Conservation (phyloP, 768 basidiomycete species). For the Ramaria sp. region DNA sequence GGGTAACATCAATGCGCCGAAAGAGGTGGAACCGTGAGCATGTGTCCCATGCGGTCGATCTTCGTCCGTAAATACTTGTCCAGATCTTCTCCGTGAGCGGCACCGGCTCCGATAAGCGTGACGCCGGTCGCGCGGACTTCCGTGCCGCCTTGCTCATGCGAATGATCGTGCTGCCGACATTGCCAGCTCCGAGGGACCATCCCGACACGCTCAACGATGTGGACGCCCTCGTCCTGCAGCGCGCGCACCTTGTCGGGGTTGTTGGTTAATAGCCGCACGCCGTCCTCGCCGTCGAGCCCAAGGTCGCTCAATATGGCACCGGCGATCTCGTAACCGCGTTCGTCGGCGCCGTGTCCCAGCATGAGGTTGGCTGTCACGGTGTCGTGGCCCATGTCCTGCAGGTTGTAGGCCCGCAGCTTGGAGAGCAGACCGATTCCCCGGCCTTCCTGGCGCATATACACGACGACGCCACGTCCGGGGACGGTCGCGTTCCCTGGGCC, state of each 20-base stretch:
- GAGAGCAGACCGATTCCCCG: slow-evolving; percentile 93
- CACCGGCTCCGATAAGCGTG: slow-evolving; percentile 71
- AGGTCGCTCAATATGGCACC: slow-evolving; percentile 84
- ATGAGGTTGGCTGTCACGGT: slow-evolving; percentile 97
- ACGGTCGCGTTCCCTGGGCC: slow-evolving; percentile 28
- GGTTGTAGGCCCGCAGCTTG: slow-evolving; percentile 94
- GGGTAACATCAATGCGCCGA: neutral
- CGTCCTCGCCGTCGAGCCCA: slow-evolving; percentile 48
- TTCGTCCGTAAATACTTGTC: slow-evolving; percentile 96
- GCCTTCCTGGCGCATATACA: slow-evolving; percentile 96
- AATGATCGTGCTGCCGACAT: slow-evolving; percentile 23
- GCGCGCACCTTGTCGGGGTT: slow-evolving; percentile 96
- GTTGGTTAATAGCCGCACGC: slow-evolving; percentile 82
- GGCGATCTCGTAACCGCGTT: slow-evolving; percentile 87
- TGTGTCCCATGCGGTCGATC: slow-evolving; percentile 94
- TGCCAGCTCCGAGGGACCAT: slow-evolving; percentile 94
- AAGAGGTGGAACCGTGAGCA: slow-evolving; percentile 39
- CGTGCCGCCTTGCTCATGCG: slow-evolving; percentile 15
- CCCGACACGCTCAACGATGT: slow-evolving; percentile 71
- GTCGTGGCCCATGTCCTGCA: slow-evolving; percentile 96
- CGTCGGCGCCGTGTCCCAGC: slow-evolving; percentile 90
- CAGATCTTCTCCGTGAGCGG: slow-evolving; percentile 72
- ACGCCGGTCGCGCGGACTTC: slow-evolving; percentile 46
- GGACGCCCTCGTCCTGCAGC: slow-evolving; percentile 72
- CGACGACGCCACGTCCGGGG: slow-evolving; percentile 82